phyloP scores from a whole-genome alignment of 208 protist species.

The Trichomonas tenax region DNA sequence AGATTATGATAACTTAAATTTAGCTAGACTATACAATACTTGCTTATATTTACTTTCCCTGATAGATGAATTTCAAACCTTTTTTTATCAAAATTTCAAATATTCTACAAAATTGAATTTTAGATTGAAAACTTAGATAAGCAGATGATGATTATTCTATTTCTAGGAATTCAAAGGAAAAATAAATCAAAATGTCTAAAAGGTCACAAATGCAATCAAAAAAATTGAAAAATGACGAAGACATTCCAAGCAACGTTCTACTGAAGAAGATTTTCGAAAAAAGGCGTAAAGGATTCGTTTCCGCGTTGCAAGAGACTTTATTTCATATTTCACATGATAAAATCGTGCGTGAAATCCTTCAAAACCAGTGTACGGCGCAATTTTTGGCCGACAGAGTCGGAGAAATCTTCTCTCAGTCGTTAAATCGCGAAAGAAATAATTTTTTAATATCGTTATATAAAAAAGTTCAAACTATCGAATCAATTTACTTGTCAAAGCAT shows the following conservation, averaged over 20 bases:
- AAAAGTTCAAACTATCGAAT: not conserved
- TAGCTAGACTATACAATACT: no score
- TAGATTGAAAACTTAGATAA: no score
- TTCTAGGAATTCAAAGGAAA: not conserved
- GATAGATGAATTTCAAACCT: no score
- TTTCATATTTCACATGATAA: not conserved
- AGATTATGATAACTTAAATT: no score
- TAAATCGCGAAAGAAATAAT: not conserved
- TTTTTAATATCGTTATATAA: not conserved
- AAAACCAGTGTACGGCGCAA: not conserved
- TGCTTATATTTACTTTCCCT: no score
- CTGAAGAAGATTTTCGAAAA: not conserved
- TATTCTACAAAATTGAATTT: no score
- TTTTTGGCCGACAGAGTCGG: not conserved
- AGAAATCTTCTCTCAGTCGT: not conserved
- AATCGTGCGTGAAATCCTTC: not conserved
- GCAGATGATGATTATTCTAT: no score
- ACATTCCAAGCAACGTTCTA: not conserved
- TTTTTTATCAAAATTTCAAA: no score
- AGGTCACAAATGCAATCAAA: not conserved
- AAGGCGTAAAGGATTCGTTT: not conserved
- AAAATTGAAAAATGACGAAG: not conserved
- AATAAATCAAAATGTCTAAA: not conserved
- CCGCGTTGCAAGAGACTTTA: not conserved
- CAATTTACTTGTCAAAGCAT: not conserved